These are phyloP conservation scores for Chimonanthus praecox DNA, from an alignment of 164 flowering plant genomes.

Conservation along the genomic window DNA sequence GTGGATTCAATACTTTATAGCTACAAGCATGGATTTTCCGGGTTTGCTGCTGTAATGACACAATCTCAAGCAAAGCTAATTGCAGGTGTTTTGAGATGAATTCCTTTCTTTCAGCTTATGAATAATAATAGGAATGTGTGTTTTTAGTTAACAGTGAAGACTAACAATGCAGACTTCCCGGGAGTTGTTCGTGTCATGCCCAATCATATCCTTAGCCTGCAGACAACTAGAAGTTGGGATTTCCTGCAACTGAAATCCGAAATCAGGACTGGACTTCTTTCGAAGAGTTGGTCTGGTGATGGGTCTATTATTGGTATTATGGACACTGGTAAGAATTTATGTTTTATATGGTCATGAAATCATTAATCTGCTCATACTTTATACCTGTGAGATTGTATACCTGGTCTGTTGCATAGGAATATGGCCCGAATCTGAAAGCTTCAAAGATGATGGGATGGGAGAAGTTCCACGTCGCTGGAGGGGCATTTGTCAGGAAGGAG, in stretches of 20 bases:
- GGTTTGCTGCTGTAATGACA: constrained; percentile 42
- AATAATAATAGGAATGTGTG: too few species aligned
- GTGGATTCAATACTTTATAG: constrained; percentile 7
- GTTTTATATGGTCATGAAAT: neutral
- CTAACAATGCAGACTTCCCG: constrained; percentile 21
- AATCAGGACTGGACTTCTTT: constrained; percentile 28
- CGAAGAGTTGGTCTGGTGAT: constrained; percentile 25
- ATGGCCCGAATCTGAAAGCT: constrained; percentile 54
- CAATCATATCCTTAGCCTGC: constrained; percentile 30
- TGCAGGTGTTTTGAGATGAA: constrained; percentile 25
- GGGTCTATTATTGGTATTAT: constrained; percentile 43
- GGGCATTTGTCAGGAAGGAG: constrained; percentile 44
- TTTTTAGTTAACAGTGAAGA: too few species aligned
- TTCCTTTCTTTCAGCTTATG: too few species aligned
- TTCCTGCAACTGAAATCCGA: constrained; percentile 29
- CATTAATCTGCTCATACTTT: neutral
- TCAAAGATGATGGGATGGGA: constrained; percentile 33
- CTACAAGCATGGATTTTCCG: constrained; percentile 44
- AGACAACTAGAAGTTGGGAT: constrained; percentile 57
- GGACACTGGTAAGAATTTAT: constrained; percentile 34
- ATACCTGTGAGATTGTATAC: neutral
- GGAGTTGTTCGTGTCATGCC: constrained; percentile 38
- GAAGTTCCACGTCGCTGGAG: constrained; percentile 36
- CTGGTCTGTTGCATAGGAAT: constrained; percentile 24
- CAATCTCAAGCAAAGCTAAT: constrained; percentile 34